Evolutionary conservation across 768 basidiomycete species (phyloP).

Genomic region (Mycena epipterygia): DNA sequence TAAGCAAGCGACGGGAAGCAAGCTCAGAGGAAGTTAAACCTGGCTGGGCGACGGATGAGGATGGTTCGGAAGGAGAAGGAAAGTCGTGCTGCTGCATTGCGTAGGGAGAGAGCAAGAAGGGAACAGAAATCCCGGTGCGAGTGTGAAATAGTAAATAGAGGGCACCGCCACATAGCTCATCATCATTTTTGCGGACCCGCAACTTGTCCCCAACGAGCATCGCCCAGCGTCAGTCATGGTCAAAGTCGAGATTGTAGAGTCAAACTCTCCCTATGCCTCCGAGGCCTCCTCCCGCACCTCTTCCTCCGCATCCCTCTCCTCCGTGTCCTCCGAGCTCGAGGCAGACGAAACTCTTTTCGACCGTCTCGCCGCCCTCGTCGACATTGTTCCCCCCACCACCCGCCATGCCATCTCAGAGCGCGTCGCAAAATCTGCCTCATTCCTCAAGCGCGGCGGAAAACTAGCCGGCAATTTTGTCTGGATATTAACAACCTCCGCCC

Average conservation of each 20-base stretch:
- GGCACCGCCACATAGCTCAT: background rate
- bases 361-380: conserved; percentile 91
- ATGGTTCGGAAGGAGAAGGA: conserved; percentile 29
- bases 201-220: conserved; percentile 13
- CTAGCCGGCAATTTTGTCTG: conserved; percentile 91
- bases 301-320: conserved; percentile 82
- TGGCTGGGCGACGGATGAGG: conserved; percentile 32
- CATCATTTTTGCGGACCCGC: background rate
- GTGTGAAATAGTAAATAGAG: conserved; percentile 40
- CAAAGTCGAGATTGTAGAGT: conserved; percentile 92
- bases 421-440: conserved; percentile 70
- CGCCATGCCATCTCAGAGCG: conserved; percentile 80
- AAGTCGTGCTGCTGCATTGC: conserved; percentile 29
- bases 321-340: conserved; percentile 78
- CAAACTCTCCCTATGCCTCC: conserved; percentile 86
- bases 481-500: conserved; percentile 93
- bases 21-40: background rate
- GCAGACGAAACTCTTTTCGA: conserved; percentile 89
- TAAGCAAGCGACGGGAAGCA: background rate
- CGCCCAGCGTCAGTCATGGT: conserved; percentile 75
- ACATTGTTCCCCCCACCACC: conserved; percentile 95
- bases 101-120: conserved; percentile 36
- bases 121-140: too few relatives aligned
- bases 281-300: conserved; percentile 80
- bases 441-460: conserved; percentile 77